Base-by-base conservation (phyloP, 352 stramenopile species). In the Phytophthora syringae region DNA sequence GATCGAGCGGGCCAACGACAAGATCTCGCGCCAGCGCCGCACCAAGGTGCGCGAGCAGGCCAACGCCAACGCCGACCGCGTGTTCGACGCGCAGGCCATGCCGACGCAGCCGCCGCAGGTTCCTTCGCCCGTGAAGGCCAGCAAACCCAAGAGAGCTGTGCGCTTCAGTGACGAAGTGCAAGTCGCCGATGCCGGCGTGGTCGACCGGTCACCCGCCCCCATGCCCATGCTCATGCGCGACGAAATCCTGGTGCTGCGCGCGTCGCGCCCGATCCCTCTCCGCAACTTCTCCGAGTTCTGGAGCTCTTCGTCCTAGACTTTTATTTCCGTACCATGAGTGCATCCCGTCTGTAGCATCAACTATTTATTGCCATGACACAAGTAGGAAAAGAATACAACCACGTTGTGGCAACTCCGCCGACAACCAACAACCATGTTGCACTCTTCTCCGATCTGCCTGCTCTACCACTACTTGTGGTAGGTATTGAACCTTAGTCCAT, bases 211-310 rank as follows among this genome's bases (percentile, higher is more conserved):
- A 15, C 79, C 80, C 0, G 73, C 64, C 16, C 69, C 77, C 21
- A 83, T 94, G 64, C 82, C 82, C 18, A 72, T 84, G 44, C 76
- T 94, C 39, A 75, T 88, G 55, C 80, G 82, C 45, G 83, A 94
- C 62, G 86, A 94, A 64, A 90, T 94, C 48, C 72, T 92, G 44
- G 76, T 92, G 66, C 75, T 94, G 27, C 83, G 86, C 13, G 83
- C 86, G 5, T 90, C 80, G 44, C 82, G 86, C 1, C 70, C 82
- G 24, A 94, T 94, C 51, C 86, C 86, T 25, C 60, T 80, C 25
- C 71, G 80, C 52, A 94, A 94, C 75, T 90, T 88, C 50, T 92
- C 86, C 21, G 80, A 92, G 70, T 88, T 92, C 57, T 94, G 85
- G 85, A 86, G 84, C 67, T 80, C 71, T 25, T 59, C 36, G 36